These are phyloP conservation scores for Thermoascus crustaceus DNA, from an alignment of 2,329 filamentous ascomycete genomes.

Conservation along the genomic window DNA sequence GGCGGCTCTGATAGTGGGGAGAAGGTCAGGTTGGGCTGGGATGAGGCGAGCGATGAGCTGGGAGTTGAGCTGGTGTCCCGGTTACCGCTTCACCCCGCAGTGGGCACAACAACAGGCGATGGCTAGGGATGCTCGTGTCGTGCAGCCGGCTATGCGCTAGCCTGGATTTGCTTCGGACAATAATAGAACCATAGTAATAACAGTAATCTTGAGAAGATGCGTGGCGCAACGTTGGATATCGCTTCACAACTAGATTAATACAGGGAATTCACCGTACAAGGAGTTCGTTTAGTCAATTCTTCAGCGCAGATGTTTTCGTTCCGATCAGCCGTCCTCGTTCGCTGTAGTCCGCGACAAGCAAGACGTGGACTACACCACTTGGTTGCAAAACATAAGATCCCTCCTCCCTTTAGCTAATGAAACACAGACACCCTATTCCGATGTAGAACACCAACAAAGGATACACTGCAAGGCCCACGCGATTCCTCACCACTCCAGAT, in stretches of 20 bases:
- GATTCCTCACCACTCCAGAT: slow-evolving; percentile 89
- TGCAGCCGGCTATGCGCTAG: not conserved
- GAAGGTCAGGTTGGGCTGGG: not conserved
- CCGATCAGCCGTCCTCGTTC: too few species aligned
- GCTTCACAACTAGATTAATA: not conserved
- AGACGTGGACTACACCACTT: too few species aligned
- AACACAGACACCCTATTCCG: slow-evolving; percentile 86
- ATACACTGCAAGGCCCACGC: slow-evolving; percentile 88
- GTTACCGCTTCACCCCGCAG: slow-evolving; percentile 17
- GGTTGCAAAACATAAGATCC: not conserved
- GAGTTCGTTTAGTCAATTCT: too few species aligned
- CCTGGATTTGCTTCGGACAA: not conserved
- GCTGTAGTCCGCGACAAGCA: too few species aligned
- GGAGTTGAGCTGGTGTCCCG: slow-evolving; percentile 7
- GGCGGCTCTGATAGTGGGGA: too few species aligned
- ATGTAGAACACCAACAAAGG: slow-evolving; percentile 94
- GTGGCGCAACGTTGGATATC: slow-evolving; percentile 1
- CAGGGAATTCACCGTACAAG: not conserved
- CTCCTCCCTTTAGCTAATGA: slow-evolving; percentile 64
- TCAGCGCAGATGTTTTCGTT: too few species aligned
- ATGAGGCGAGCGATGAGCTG: not conserved
- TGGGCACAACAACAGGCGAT: slow-evolving; percentile 2
- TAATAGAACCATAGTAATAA: slow-evolving; percentile 1
- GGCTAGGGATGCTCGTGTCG: not conserved
- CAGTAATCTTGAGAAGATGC: too few species aligned